Base-by-base conservation (phyloP, 2,329 filamentous ascomycete species). In the Corynespora cassiicola region DNA sequence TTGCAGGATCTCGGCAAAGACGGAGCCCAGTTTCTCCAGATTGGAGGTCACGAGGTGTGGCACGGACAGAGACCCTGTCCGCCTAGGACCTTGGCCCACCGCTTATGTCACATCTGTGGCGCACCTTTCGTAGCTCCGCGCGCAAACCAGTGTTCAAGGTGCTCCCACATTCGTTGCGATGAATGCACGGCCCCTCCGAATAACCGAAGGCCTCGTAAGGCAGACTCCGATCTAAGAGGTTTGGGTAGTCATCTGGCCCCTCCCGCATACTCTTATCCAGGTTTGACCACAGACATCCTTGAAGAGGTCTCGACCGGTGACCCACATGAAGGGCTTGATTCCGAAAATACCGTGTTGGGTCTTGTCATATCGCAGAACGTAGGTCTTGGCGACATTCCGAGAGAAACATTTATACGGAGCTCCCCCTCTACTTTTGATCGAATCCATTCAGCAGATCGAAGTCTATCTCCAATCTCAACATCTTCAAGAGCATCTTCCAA, bases 181-280 rank as follows among this genome's bases (percentile, higher is more conserved):
- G 24, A 31, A 24, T 39, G 42, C 31, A 35, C 36, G 14, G 8
- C 15, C 27, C 18, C 25, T 30, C 36, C 31, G 32, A 20, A 29
- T 28, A 40, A 31, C 38, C 40, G 31, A n/a, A n/a, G 18, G 24
- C 21, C 40, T 34, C 39, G 18, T 25, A 43, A 47, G 31, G 22
- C 31, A 36, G 31, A 49, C 14, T 15, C 3, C 9, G 36, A 36
- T 32, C 27, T 50, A n/a, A 33, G 27, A 3, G 38, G 12, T 16
- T 42, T 46, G 18, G 42, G 42, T 19, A 46, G 42, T 39, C 45
- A 49, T 33, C 35, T 43, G 30, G 28, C 5, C 10, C 42, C 42
- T 24, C 42, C 42, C 5, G 42, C 42, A 8, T 46, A 49, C 28
- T 42, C 45, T 6, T n/a, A 31, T n/a, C 33, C 35, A 17, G 30